Evolutionary conservation across 345 rosid genomes (phyloP), one percentile per base, ranked within the genome.

Genomic region (Eucalyptus erythrocorys): DNA sequence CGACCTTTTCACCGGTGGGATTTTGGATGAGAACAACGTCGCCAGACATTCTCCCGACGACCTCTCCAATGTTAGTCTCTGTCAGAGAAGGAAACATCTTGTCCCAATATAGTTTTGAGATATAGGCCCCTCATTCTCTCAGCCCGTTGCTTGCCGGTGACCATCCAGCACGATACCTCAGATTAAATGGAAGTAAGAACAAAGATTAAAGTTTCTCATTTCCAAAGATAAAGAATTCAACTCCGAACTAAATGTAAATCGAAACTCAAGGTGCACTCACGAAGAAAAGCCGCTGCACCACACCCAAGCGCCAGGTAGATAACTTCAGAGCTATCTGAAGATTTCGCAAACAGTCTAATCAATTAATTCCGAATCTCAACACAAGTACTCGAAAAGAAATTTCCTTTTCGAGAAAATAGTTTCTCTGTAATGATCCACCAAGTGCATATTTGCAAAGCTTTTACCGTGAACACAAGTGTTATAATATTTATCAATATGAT

Each of bases 1-100:
- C 27, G 89, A 97, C 99, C 96, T 95, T 97, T 89, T 97, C 99
- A n/a, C 99, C 99, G 97, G 96, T 97, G 71, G 99, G 98, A 30
- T 97, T 97, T 91, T 96, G 97, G 71, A 97, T 97, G 48, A 97
- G 95, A 86, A 95, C 98, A 5, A 97, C 95, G 91, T 97, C 99
- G n/a, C 99, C 95, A 6, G 99, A 97, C 99, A 97, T 97, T 90
- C 99, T 95, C 45, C 97, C 95, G 4, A 97, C 90, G 26, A 97
- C 97, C 92, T 97, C 99, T 11, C 99, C 98, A 0, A 97, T 96
- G 90, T 94, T 97, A 37, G 97, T 94, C 91, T 96, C 97, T 90
- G 42, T 97, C 99, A 85, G 96, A 97, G 91, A 96, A 97, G 15
- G 93, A 93, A 26, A 97, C 87, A 85, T 97, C 98, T 92, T 96